Percentiles rank a stretch among this genome's conserved stretches.
phyloP scores from a whole-genome alignment of 768 basidiomycete genomes.

The Rhodotorula toruloides region DNA sequence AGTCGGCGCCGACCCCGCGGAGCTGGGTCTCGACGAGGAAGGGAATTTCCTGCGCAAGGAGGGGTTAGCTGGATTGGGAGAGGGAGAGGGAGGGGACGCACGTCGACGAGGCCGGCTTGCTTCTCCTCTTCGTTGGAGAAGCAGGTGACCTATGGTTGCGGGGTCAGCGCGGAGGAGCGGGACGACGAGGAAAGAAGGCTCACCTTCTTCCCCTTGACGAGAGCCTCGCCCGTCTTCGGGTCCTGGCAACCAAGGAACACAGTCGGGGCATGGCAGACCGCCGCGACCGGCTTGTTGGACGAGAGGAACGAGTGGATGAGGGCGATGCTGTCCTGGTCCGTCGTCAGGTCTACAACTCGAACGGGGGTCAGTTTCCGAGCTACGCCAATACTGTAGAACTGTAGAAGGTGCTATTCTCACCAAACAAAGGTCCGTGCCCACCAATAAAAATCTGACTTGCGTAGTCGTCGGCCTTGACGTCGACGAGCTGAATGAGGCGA shows the following conservation, averaged over 20 bases:
- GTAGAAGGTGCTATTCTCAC: constrained; percentile 52
- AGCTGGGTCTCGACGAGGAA: constrained; percentile 69
- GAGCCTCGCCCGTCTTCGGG: constrained; percentile 10
- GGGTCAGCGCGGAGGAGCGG: constrained; percentile 43
- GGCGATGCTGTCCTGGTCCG: constrained; percentile 5
- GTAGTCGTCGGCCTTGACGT: constrained; percentile 60
- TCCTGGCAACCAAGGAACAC: constrained; percentile 31
- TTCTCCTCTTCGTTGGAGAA: constrained; percentile 71
- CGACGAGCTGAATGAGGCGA: constrained; percentile 49
- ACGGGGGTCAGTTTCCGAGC: constrained; percentile 53
- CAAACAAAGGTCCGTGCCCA: constrained; percentile 62
- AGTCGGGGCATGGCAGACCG: constrained; percentile 74
- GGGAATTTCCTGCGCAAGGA: constrained; percentile 54
- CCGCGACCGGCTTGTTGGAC: constrained; percentile 60
- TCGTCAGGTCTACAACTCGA: background rate
- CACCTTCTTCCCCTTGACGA: constrained; percentile 50
- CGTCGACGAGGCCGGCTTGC: constrained; percentile 45
- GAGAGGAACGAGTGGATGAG: constrained; percentile 50
- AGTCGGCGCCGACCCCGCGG: constrained; percentile 60
- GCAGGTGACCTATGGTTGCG: constrained; percentile 54
- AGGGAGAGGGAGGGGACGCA: constrained; percentile 66
- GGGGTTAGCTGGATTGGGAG: constrained; percentile 56
- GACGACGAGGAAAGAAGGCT: background rate
- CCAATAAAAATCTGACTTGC: constrained; percentile 73
- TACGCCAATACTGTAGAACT: constrained; percentile 43